phyloP scores from a whole-genome alignment of 768 basidiomycete genomes.

The Galerina sulciceps region DNA sequence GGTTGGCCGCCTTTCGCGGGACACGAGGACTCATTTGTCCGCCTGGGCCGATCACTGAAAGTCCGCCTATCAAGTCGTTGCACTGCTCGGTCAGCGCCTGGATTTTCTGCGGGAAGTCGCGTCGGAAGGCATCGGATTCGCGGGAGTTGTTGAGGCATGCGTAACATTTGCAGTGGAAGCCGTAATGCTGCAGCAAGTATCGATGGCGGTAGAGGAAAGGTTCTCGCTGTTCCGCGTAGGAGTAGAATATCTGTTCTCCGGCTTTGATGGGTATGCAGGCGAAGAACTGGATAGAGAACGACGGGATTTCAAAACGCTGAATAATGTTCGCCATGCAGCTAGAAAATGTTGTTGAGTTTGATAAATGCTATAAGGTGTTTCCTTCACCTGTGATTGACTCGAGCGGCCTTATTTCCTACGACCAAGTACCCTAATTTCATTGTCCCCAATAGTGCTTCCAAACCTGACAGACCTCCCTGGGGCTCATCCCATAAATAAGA shows the following conservation, averaged over 20 bases:
- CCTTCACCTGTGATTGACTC: not conserved
- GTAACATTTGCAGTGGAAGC: not conserved
- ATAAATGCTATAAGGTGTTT: not conserved
- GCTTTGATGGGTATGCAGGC: not conserved
- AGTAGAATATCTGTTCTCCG: not conserved
- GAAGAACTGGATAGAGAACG: not conserved
- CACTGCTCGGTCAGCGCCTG: not conserved
- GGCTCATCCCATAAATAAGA: not conserved
- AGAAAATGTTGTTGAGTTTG: not conserved
- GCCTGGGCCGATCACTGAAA: not conserved
- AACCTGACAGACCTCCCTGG: no score
- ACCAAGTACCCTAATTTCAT: not conserved
- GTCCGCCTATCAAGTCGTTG: not conserved
- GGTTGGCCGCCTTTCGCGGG: not conserved
- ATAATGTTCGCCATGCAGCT: slow-evolving; percentile 2
- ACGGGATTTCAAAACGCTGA: not conserved
- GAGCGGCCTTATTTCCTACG: not conserved
- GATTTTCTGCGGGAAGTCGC: not conserved
- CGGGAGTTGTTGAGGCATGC: not conserved
- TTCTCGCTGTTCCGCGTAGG: not conserved
- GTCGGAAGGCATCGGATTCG: not conserved
- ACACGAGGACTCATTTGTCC: no score
- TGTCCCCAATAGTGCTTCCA: not conserved
- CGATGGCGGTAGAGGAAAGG: not conserved
- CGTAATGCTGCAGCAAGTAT: not conserved